Base-by-base conservation (phyloP, 1,284 basidiomycete genomes). In the Sanghuangporus baumii region DNA sequence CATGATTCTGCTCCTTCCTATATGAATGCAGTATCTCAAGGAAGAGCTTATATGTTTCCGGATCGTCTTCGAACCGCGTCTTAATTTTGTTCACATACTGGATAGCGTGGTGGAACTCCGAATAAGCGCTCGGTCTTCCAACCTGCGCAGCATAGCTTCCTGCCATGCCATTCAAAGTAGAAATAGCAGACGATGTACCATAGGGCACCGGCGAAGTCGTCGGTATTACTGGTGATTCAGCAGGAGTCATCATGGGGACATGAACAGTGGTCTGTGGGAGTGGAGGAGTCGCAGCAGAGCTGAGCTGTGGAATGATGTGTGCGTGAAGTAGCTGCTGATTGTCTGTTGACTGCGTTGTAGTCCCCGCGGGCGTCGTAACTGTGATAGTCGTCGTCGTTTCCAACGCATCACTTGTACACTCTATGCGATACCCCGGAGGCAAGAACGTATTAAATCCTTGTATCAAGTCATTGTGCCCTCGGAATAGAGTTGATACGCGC, bases 361-460 rank as follows among this genome's bases (percentile, higher is more conserved):
- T 93, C 51, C 96, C 95, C 62, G 85, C 81, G 20, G 96, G 96
- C 1, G 96, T 98, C 7, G 94, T 98, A 70, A 99, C 96, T 18
- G 91, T 96, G 77, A 98, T 98, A 62, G 87, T 83, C 36, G 52
- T 51, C 70, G 90, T 89, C 59, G 87, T 82, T 69, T 93, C 86
- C 67, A 81, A 78, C n/a, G 87, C 84, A 74, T 90, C 87, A 48
- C 78, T 80, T 64, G 89, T 88, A 73, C 95, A 90, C 71, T 98
- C 96, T 74, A 99, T 98, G 66, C 94, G 90, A 78, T 99, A 99
- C 40, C 96, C 96, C 23, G 92, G 86, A 0, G 97, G 97, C 2
- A 99, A 85, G 77, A 99, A 99, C 2, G 96, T 98, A 79, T 99
- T 99, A 85, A 99, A 99, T 38, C 97, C 97, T 76, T 97, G 92